Evolutionary conservation across 2,329 filamentous ascomycete genomes (phyloP).

Genomic region (Beauveria medogensis): DNA sequence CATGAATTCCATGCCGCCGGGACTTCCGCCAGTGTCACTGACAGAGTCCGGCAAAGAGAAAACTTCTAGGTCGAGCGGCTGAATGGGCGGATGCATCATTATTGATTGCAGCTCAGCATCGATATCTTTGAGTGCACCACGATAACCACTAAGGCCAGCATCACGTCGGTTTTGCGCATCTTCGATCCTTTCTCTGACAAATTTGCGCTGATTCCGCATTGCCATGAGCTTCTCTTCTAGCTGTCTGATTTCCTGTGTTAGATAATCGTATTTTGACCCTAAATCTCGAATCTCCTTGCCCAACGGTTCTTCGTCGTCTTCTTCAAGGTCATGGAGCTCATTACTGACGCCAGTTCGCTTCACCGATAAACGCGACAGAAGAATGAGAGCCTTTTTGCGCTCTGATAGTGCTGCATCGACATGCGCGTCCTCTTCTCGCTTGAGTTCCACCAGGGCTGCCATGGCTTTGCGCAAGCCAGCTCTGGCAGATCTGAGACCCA

Average conservation of each 20-base stretch:
- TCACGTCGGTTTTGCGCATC: slow-evolving; percentile 59
- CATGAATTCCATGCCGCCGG: slow-evolving; percentile 46
- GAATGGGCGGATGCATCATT: slow-evolving; percentile 48
- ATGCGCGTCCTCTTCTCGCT: slow-evolving; percentile 58
- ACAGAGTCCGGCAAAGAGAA: slow-evolving; percentile 7
- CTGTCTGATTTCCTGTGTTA: slow-evolving; percentile 57
- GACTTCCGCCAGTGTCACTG: slow-evolving; percentile 12
- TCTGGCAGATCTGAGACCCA: slow-evolving; percentile 55
- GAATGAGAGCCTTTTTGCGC: slow-evolving; percentile 49
- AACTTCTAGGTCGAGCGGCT: slow-evolving; percentile 42
- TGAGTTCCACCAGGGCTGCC: slow-evolving; percentile 54
- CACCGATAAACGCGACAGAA: slow-evolving; percentile 44
- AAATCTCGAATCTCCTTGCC: slow-evolving; percentile 53
- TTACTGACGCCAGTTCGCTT: slow-evolving; percentile 41
- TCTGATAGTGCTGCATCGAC: slow-evolving; percentile 48
- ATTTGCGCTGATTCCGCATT: slow-evolving; percentile 52
- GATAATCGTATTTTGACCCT: slow-evolving; percentile 40
- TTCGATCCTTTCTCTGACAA: slow-evolving; percentile 50
- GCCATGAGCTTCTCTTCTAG: slow-evolving; percentile 56
- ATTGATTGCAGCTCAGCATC: slow-evolving; percentile 55
- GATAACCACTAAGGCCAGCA: slow-evolving; percentile 64
- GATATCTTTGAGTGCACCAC: slow-evolving; percentile 56
- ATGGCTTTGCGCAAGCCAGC: slow-evolving; percentile 57
- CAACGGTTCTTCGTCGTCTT: slow-evolving; percentile 49
- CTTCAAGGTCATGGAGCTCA: slow-evolving; percentile 47